Base-by-base conservation (phyloP, 495 filamentous ascomycete species). In the Neurospora sp. region DNA sequence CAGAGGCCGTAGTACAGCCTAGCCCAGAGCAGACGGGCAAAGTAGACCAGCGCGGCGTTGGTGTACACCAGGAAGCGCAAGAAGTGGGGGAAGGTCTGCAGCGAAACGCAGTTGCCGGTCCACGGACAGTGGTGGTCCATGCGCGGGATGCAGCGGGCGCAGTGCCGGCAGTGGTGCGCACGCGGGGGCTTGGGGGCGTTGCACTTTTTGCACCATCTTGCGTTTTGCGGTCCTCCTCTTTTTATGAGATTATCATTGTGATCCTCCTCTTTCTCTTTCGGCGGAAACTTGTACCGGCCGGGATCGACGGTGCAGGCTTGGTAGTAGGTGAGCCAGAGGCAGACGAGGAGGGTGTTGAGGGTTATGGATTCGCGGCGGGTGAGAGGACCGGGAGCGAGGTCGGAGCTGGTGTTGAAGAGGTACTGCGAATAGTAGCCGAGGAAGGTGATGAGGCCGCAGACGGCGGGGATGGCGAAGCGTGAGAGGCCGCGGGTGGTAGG, bases 71-170 rank as follows among this genome's bases (percentile, higher is more conserved):
- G 83, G 81, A 98, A 97, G 70, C 94, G 94, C 18, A 96, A 79
- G 81, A 97, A 97, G 82, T 97, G 91, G 12, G 94, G 94, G 78
- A 95, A 92, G 14, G 94, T 96, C 71, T 90, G 89, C 79, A 97
- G 88, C 3, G 94, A 97, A 59, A 98, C 93, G 82, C 96, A 99
- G 80, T 96, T 98, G 59, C 85, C 83, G 2, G 94, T 98, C 96
- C 96, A 99, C 0, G 96, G 94, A 78, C 96, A 99, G 83, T 99
- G 96, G 82, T 99, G 96, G 84, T 99, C 96, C 96, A 99, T 98
- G 80, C 93, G 94, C 2, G 94, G 92, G 73, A 98, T 91, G 82
- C 96, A 99, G 88, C 92, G 90, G 77, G 86, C 85, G 83, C 96
- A 99, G 69, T 87, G 89, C 76, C 91, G 92, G 85, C 96, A 99